Base-by-base conservation (phyloP, 257 asterid genomes). In the Rhazya stricta region DNA sequence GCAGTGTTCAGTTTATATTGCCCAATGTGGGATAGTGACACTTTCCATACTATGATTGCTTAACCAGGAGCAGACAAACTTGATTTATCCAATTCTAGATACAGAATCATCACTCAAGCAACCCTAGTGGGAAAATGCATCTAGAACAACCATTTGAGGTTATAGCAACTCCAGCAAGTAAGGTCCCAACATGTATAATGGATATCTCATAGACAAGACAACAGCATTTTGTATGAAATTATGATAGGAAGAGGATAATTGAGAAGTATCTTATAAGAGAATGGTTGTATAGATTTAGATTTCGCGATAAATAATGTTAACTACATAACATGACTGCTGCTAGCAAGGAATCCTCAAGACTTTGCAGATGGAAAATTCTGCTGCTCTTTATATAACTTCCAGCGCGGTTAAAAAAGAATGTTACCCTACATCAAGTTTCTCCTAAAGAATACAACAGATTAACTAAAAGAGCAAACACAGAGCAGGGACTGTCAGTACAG, bases 381-480 rank as follows among this genome's bases (percentile, higher is more conserved):
- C 25, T 29, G 42, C 57, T 67, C 74, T 39, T 25, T 0, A 9
- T 23, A 56, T 41, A 60, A 65, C 32, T 58, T 43, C 60, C 70
- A 19, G 16, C 32, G 18, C 46, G 56, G 30, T 46, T 12, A 27
- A 54, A 54, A 54, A 32, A 34, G 74, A 76, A 76, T 76, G n/a
- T 9, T 32, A n/a, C 15, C 79, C 75, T 68, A 76, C 72, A 32
- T 36, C 68, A 69, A 45, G n/a, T 48, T 15, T 6, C 58, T 30
- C 65, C 72, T 34, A 68, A 68, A 54, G 57, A 75, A 51, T 61
- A 70, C 61, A 54, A 63, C 74, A 65, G n/a, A 54, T 32, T 12
- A 39, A 76, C 21, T 3, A 53, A 50, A 53, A 56, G 25, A 9
- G 56, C 46, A 7, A 9, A 50, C 16, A 21, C 50, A 6, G 27